Conservation (phyloP, 2,329 filamentous ascomycete genomes). For the Xylariaceae sp. region DNA sequence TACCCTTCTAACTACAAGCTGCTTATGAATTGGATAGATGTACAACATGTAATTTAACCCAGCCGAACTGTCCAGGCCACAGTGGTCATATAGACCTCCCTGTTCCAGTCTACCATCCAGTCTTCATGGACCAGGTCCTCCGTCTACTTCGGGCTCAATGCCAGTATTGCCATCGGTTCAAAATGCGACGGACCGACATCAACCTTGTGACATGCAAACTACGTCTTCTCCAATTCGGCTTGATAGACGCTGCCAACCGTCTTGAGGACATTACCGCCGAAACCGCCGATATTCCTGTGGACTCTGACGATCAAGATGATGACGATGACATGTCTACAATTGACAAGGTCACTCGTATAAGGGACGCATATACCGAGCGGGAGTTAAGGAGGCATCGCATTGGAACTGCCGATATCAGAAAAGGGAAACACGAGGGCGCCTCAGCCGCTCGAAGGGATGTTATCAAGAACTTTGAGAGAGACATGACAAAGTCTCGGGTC, state of each 20-base stretch:
- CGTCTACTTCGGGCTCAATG: constrained; percentile 84
- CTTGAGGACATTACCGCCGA: constrained; percentile 36
- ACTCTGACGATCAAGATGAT: constrained; percentile 56
- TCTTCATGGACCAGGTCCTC: constrained; percentile 89
- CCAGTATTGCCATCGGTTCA: constrained; percentile 83
- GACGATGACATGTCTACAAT: constrained; percentile 56
- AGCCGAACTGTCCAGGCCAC: constrained; percentile 83
- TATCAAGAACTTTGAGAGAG: constrained; percentile 75
- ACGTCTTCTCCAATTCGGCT: constrained; percentile 76
- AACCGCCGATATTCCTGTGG: constrained; percentile 32
- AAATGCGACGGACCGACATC: constrained; percentile 69
- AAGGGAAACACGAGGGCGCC: constrained; percentile 78
- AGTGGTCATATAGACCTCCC: constrained; percentile 93
- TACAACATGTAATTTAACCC: constrained; percentile 84
- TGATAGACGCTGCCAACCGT: constrained; percentile 55
- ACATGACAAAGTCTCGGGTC: constrained; percentile 63
- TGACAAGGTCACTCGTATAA: constrained; percentile 48
- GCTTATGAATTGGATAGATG: constrained; percentile 52
- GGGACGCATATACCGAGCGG: constrained; percentile 66
- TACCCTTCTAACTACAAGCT: neutral
- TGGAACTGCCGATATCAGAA: constrained; percentile 44
- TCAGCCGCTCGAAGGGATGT: constrained; percentile 70
- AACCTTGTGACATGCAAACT: constrained; percentile 82
- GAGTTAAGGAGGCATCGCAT: constrained; percentile 60
- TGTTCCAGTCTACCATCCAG: constrained; percentile 90